Evolutionary conservation across 208 protist species (phyloP), one percentile per base, ranked within the genome.

Genomic region (Giardia duodenalis): DNA sequence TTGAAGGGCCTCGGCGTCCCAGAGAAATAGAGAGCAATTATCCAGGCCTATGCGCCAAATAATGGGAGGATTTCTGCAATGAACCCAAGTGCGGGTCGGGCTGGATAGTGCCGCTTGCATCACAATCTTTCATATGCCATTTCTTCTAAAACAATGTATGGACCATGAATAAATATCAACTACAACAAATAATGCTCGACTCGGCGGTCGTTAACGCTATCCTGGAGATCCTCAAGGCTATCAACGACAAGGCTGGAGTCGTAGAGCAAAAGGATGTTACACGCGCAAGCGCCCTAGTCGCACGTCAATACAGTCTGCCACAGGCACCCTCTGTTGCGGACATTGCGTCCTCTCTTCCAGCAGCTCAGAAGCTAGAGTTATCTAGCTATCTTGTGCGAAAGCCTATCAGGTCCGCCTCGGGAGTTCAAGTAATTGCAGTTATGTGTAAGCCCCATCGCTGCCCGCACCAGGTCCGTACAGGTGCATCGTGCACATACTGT

Each of bases 391-490:
- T 98, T 2, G 95, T 96, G 46, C 95, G 95, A 0, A 97, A 97
- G 91, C 97, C 97, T 47, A 95, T 98, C 43, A 93, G 97, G 67
- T 97, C 97, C 19, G 97, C 97, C 2, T 97, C 96, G 3, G 97
- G 96, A 67, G 96, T 97, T 76, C 96, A 96, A 0, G 96, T 97
- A 22, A 95, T 97, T 45, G 97, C 97, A n/a, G 96, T 98, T 10
- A 98, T 98, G 97, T 98, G 96, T 92, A 98, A 98, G 94, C 97
- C 97, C 44, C 97, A 98, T 94, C 39, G 97, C 39, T 98, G 97
- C 94, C 97, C 97, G 22, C 97, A 98, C 92, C 95, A 97, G 87
- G 96, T 95, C n/a, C 95, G 95, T 93, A 97, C 95, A 4, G 97
- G 97, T 48, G 95, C 96, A 90, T 94, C 96, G 67, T 98, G 97